These are phyloP conservation scores for Arthrobotrys sphaeroides DNA, from an alignment of 2,329 filamentous ascomycete species.

Conservation along the genomic window DNA sequence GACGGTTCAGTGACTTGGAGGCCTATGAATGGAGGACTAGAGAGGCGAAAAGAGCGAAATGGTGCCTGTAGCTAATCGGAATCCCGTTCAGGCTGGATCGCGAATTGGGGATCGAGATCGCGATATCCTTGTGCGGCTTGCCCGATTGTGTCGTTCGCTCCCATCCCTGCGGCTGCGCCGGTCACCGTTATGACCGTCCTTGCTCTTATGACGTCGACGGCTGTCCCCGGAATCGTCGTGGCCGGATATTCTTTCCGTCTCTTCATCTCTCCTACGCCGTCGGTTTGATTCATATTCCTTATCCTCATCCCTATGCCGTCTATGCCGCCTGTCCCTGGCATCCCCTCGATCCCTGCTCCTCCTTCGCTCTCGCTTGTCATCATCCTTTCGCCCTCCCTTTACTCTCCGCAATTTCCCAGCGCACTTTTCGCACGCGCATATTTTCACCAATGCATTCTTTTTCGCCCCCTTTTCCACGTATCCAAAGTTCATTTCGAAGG, in stretches of 20 bases:
- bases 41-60: neutral
- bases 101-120: slow-evolving; percentile 22
- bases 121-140: slow-evolving; percentile 22
- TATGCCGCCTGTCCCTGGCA: slow-evolving; percentile 19
- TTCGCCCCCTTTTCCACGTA: slow-evolving; percentile 56
- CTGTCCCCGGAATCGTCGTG: slow-evolving; percentile 1
- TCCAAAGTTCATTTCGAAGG: slow-evolving; percentile 57
- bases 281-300: slow-evolving; percentile 4
- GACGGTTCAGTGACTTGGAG: slow-evolving; percentile 7
- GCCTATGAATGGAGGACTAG: neutral
- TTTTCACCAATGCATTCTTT: slow-evolving; percentile 58
- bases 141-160: neutral
- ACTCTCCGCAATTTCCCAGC: slow-evolving; percentile 54
- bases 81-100: neutral
- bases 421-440: slow-evolving; percentile 57
- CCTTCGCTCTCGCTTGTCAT: slow-evolving; percentile 14
- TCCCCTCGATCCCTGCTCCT: slow-evolving; percentile 24
- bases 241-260: slow-evolving; percentile 5
- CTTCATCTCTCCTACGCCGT: neutral
- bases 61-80: neutral
- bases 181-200: neutral
- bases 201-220: neutral
- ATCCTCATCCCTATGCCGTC: slow-evolving; percentile 10
- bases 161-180: neutral
- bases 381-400: slow-evolving; percentile 39